Conservation (phyloP, 768 basidiomycete genomes). For the Mycena galopus region DNA sequence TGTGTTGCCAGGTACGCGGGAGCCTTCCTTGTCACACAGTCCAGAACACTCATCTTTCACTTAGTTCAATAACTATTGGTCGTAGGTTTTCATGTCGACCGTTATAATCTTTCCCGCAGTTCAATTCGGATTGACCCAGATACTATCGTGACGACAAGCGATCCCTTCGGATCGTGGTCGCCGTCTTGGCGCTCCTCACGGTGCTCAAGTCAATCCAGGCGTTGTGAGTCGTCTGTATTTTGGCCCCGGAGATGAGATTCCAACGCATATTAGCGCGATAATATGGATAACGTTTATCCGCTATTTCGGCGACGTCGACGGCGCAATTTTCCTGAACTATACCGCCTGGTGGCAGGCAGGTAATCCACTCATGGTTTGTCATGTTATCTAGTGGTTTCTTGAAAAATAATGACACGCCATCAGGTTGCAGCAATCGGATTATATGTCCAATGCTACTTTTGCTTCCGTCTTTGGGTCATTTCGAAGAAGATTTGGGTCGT, state of each 20-base stretch:
- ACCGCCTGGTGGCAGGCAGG: slow-evolving; percentile 20
- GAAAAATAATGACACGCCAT: not conserved
- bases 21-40: too few species aligned
- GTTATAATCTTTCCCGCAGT: too few species aligned
- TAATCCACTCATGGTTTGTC: slow-evolving; percentile 14
- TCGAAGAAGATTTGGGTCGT: slow-evolving; percentile 17
- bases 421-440: slow-evolving; percentile 14
- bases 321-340: slow-evolving; percentile 13
- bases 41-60: too few species aligned
- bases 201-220: slow-evolving; percentile 3
- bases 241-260: not conserved
- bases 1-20: slow-evolving; percentile 45
- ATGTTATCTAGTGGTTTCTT: not conserved
- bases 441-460: too few species aligned
- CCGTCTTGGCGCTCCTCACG: not conserved
- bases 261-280: not conserved
- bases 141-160: too few species aligned
- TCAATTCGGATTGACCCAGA: too few species aligned
- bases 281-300: slow-evolving; percentile 3
- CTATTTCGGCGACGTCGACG: slow-evolving; percentile 6
- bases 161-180: not conserved
- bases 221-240: not conserved
- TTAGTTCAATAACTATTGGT: too few species aligned
- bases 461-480: slow-evolving; percentile 18
- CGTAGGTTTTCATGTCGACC: slow-evolving; percentile 1